phyloP scores from a whole-genome alignment of 2,329 filamentous ascomycete species.

The Fusarium burgessii region DNA sequence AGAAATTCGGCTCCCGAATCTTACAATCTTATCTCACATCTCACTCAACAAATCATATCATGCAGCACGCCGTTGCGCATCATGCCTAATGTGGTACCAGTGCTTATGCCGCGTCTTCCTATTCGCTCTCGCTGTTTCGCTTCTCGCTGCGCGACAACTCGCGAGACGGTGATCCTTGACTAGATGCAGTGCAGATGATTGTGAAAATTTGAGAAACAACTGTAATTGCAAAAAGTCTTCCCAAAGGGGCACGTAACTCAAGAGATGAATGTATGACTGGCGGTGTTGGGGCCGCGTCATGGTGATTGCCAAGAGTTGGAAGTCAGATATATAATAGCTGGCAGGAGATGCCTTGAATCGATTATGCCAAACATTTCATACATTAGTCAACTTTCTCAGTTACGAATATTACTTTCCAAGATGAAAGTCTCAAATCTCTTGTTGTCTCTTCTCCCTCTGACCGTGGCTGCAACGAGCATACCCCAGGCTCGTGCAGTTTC shows the following conservation, averaged over 20 bases:
- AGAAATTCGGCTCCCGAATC: background rate
- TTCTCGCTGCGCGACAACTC: background rate
- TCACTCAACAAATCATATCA: background rate
- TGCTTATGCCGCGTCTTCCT: background rate
- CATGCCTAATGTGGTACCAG: background rate
- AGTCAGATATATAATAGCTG: background rate
- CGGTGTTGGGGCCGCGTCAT: background rate
- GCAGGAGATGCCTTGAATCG: accelerated
- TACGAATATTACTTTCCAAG: accelerated
- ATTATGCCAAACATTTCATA: accelerated
- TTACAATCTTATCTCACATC: background rate
- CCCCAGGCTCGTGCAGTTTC: background rate
- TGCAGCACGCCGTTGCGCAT: background rate
- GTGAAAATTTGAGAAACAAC: accelerated
- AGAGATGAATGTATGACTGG: background rate
- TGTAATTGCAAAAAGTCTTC: background rate
- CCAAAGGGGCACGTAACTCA: background rate
- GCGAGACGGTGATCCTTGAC: background rate
- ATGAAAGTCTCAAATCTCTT: background rate
- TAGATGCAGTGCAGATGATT: background rate
- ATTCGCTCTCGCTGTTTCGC: background rate
- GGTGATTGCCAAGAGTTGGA: background rate
- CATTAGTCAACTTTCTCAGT: too few species aligned
- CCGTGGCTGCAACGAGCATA: background rate
- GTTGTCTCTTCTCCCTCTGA: background rate